Conservation (phyloP, 2,329 filamentous ascomycete genomes). For the Paecilomyces sp. region DNA sequence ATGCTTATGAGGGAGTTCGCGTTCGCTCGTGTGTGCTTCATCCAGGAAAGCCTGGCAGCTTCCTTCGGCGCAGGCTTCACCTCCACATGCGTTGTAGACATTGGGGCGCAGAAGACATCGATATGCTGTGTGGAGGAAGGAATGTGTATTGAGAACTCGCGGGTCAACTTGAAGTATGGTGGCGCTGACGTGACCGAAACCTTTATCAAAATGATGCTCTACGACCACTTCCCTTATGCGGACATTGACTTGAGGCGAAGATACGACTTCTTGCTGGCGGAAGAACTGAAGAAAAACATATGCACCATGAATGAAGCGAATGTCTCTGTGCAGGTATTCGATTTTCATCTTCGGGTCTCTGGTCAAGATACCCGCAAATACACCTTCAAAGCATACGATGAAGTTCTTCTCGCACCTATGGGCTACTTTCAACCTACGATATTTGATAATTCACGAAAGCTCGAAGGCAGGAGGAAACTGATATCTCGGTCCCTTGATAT, state of each 20-base stretch:
- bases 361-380: slow-evolving; percentile 89
- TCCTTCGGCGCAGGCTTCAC: slow-evolving; percentile 94
- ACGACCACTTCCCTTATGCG: slow-evolving; percentile 89
- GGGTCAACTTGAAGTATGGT: slow-evolving; percentile 90
- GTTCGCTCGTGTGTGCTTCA: slow-evolving; percentile 83
- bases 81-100: slow-evolving; percentile 88
- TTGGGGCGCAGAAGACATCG: slow-evolving; percentile 95
- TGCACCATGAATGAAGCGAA: slow-evolving; percentile 87
- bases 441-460: slow-evolving; percentile 76
- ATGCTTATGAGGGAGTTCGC: slow-evolving; percentile 85
- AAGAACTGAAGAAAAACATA: slow-evolving; percentile 90
- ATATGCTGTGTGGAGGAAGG: slow-evolving; percentile 96
- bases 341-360: slow-evolving; percentile 84
- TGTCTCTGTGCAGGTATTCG: slow-evolving; percentile 78
- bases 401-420: slow-evolving; percentile 89
- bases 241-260: slow-evolving; percentile 87
- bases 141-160: slow-evolving; percentile 87
- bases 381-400: slow-evolving; percentile 93
- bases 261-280: slow-evolving; percentile 87
- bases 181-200: slow-evolving; percentile 89
- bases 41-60: slow-evolving; percentile 91
- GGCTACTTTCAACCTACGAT: slow-evolving; percentile 86
- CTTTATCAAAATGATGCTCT: slow-evolving; percentile 96
- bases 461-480: slow-evolving; percentile 69
- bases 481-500: slow-evolving; percentile 86